Base-by-base conservation (phyloP, 257 asterid genomes). In the Plantago elongata region DNA sequence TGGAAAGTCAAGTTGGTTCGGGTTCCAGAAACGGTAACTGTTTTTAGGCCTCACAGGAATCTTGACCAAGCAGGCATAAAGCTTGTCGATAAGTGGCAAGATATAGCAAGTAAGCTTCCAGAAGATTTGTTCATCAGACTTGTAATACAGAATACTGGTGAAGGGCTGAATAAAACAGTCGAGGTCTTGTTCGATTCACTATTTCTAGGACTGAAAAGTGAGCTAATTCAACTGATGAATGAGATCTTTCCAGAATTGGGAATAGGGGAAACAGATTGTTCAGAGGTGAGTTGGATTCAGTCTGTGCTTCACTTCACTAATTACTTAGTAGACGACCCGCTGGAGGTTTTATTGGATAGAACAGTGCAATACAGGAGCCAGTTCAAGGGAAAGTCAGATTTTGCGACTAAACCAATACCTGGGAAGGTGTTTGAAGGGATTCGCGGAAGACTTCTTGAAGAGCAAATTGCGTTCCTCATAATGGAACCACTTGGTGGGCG, bases 401-500 rank as follows among this genome's bases (percentile, higher is more conserved):
- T 74, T 27, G 84, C 69, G 0, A 46, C 46, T 47, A 51, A 61
- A 22, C 73, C 83, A 0, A 66, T 88, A 22, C 74, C 82, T 0
- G 63, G 67, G 50, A 61, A 7, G 1, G 79, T 59, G 5, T 63
- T 80, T 0, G 38, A 62, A 11, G 64, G 63, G 11, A 60, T 83
- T 12, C 72, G 75, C 66, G 43, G 69, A 8, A 69, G 57, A 45
- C 51, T 75, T 22, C 11, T 42, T 45, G 65, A 76, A 62, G 78
- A 73, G 54, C 57, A 61, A 16, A 47, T 60, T 5, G 80, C 69
- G 6, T 62, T 82, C 13, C 43, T 79, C 62, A 75, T 83, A 38
- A 64, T 75, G 71, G 79, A 83, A 14, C 91, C 96, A 15, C 77
- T 74, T 10, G 89, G 94, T 6, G 94, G 92, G 27, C 75, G 37